Evolutionary conservation across 2,329 filamentous ascomycete genomes (phyloP), one percentile per base, ranked within the genome.

Genomic region (Neofusicoccum parvum): DNA sequence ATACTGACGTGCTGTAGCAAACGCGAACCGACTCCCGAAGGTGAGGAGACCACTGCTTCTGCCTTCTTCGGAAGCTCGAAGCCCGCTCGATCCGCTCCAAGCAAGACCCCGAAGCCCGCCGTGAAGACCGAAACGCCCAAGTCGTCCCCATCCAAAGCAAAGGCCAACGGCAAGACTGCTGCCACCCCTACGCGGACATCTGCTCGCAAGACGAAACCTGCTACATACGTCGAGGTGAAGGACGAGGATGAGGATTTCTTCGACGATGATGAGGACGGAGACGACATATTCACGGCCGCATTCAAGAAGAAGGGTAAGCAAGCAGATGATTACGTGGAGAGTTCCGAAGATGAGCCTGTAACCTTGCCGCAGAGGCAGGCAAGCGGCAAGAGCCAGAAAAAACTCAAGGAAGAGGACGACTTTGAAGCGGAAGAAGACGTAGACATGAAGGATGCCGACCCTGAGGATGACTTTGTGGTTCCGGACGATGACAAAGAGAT

Each of bases 241-340:
- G 90, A 91, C 62, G 89, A 88, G 39, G 83, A 86, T 6, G 87
- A 92, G 17, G 73, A 76, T 32, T 77, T 76, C 68, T 71, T 74
- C 5, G 75, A 81, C 49, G 73, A 80, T 58, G 79, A 81, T 54
- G 89, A 86, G 50, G 84, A 79, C 3, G 90, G 87, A n/a, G 90
- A 92, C 69, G 94, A 97, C 71, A 93, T 97, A 20, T 94, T 94
- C 76, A 90, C 89, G 14, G 89, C 90, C 3, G 88, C 92, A 69
- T 85, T 85, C 39, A 90, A 88, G 73, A 85, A 85, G 54, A 81
- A 86, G 50, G 87, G 62, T n/a, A 64, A 85, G 65, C 92, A 86
- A 66, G 90, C 90, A 67, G 81, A 80, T 62, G 87, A 87, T 20
- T 92, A 95, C 64, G 90, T 92, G 37, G 71, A 71, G 10, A 75